Evolutionary conservation across 192 early-diverging fungal species (phyloP), one percentile per base, ranked within the genome.

Genomic region (Gorgonomyces haynaldii): DNA sequence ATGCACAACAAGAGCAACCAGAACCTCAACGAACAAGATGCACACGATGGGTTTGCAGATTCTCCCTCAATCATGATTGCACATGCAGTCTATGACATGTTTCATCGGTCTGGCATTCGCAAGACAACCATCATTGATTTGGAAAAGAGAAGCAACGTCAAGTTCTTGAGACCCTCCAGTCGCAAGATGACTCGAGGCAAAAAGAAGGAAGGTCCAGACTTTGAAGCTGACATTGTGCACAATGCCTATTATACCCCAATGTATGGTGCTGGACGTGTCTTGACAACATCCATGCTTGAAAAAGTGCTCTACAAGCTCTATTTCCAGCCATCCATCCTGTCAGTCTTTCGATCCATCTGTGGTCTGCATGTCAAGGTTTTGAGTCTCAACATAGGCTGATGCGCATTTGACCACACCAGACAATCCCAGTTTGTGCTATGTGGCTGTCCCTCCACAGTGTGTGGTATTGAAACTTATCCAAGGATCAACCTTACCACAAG

Each of bases 251-350:
- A 68, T 50, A 62, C 78, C 0, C 79, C 82, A 4, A 60, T 74
- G 5, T 85, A 74, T 64, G 82, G 77, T 2, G 65, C 69, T 26
- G 82, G 82, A 2, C 60, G 78, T 23, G 80, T 81, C 7, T 55
- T 85, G 1, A 61, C 62, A 1, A 68, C 66, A 12, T 58, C 56
- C 16, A 60, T 81, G 52, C 40, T 85, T 9, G 72, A 70, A 37
- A 60, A 69, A 15, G 62, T 80, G 0, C 57, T 82, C 1, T 60
- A 50, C 31, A 34, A 65, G 37, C 46, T 74, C 0, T 75, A 72
- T 38, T 66, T 69, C 36, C 78, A 78, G 30, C 58, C 72, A 0
- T 65, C 61, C 15, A 69, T 82, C 40, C 23, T 85, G 21, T 70
- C 74, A 19, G 61, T 81, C 2, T 69, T 82, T 42, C 74, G 79